These are phyloP conservation scores for Marchantia paleacea DNA, from an alignment of 225 moss, liverwort and hornwort genomes.

Conservation along the genomic window DNA sequence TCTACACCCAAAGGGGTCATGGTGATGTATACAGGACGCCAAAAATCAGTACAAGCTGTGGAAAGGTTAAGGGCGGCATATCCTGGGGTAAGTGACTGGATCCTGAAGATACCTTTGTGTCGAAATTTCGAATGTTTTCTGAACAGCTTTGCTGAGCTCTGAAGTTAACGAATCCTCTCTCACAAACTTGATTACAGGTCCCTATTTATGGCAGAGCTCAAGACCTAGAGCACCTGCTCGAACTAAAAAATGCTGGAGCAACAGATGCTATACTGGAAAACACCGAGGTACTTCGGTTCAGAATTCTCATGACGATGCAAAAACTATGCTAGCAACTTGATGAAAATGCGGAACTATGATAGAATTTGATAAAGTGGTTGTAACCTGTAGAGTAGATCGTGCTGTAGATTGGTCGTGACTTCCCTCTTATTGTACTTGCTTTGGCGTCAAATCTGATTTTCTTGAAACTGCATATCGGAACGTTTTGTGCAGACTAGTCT, in stretches of 20 bases:
- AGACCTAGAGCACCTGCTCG: constrained; percentile 87
- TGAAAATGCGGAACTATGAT: too few species aligned
- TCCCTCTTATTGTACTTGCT: too few species aligned
- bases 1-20: constrained; percentile 85
- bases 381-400: too few species aligned
- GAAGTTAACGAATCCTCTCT: background rate
- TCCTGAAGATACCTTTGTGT: background rate
- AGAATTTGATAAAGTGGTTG: too few species aligned
- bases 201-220: constrained; percentile 86
- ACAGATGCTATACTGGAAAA: constrained; percentile 88
- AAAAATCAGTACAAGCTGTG: constrained; percentile 86
- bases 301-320: background rate
- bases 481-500: constrained; percentile 65
- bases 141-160: background rate
- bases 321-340: background rate
- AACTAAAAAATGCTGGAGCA: constrained; percentile 81
- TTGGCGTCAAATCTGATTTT: background rate
- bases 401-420: too few species aligned
- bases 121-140: background rate
- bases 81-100: constrained; percentile 46
- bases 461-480: background rate
- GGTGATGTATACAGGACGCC: constrained; percentile 97
- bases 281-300: constrained; percentile 65
- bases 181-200: constrained; percentile 42
- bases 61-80: constrained; percentile 81